phyloP scores from a whole-genome alignment of 768 basidiomycete genomes.

The Russula abietina region DNA sequence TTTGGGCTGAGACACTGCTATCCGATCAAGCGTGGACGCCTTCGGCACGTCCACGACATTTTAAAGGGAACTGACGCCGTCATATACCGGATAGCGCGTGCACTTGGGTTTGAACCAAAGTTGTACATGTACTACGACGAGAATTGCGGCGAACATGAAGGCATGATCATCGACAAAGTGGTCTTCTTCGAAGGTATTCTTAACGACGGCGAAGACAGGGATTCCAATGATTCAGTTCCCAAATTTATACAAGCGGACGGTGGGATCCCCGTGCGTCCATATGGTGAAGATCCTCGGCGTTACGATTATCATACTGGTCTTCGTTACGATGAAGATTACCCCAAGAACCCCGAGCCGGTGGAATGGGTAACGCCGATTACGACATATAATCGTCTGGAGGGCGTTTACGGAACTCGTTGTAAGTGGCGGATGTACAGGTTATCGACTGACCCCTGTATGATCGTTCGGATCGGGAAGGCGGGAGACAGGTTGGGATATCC shows the following conservation, averaged over 20 bases:
- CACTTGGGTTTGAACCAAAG: slow-evolving; percentile 1
- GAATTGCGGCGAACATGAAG: fast-evolving
- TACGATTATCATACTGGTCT: too few species aligned
- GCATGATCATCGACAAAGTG: background rate
- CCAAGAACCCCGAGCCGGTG: background rate
- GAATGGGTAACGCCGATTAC: background rate
- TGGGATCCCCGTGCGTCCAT: background rate
- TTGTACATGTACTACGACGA: background rate
- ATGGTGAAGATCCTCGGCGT: too few species aligned
- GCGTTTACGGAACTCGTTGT: background rate
- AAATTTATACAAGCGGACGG: background rate
- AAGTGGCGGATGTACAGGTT: background rate
- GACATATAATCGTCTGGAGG: background rate
- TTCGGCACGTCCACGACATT: background rate
- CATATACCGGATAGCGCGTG: background rate
- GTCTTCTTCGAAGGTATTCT: too few species aligned
- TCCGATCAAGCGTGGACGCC: background rate
- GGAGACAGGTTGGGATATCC: slow-evolving; percentile 4
- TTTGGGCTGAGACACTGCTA: background rate
- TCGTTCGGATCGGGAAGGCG: slow-evolving; percentile 4
- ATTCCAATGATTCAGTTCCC: background rate
- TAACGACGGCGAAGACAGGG: too few species aligned
- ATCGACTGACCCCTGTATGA: slow-evolving; percentile 2
- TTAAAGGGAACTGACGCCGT: slow-evolving; percentile 14
- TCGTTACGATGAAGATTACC: too few species aligned